Evolutionary conservation across 176 grass and related monocot genomes (phyloP), one percentile per base, ranked within the genome.

Genomic region (Eragrostis curvula): DNA sequence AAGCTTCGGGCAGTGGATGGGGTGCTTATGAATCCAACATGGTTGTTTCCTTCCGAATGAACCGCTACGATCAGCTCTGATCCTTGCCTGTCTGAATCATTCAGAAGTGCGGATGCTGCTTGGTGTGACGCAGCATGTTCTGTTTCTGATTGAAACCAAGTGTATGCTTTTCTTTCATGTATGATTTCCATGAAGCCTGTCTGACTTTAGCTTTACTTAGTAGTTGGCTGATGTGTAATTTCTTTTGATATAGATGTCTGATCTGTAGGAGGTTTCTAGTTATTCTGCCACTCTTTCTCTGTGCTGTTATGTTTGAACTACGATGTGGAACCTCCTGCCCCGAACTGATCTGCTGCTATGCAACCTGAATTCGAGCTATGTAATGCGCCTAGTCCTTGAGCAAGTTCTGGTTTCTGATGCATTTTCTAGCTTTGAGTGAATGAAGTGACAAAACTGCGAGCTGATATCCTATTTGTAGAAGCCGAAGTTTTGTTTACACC

Each of bases 21-120:
- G 32, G 64, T 39, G 17, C 24, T 17, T 24, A 87, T 77, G 72
- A 82, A 75, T 77, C 85, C 66, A 70, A 82, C 73, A 36, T 87
- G 85, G 79, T 41, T 83, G 3, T 83, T 87, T 25, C 73, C 79
- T 82, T 71, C 65, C 63, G 79, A 82, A 63, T 87, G 79, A 83
- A 64, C 17, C 30, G 45, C 0, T 42, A 12, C 18, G 71, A 70
- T 70, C 46, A 53, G 0, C n/a, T 87, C 50, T 29, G 42, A 49
- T 43, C 0, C 28, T 18, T n/a, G 30, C 23, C 51, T 29, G 8
- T 68, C 49, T 57, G 41, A 75, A 15, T 68, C 23, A 39, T 50
- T 41, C 2, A 3, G 51, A 81, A 68, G 30, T 29, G 21, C 51
- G 66, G 77, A 25, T 74, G 70, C 39, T 74, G 60, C 27, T 56